Conservation (phyloP, 306 rosid genomes). For the Vigna trinervia region DNA sequence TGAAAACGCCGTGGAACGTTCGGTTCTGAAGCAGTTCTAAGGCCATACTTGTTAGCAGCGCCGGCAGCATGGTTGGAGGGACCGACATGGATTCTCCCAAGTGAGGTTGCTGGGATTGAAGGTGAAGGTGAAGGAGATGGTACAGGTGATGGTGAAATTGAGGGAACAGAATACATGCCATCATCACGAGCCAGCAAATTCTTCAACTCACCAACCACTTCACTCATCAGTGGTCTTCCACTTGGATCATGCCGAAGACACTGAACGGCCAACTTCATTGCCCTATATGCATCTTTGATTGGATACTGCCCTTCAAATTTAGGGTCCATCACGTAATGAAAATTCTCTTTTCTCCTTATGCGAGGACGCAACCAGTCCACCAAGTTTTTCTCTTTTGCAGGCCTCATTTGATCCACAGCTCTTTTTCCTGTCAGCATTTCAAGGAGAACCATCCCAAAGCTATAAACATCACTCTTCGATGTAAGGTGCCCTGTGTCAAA, state of each 20-base stretch:
- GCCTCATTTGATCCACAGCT: conserved; percentile 52
- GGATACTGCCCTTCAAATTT: conserved; percentile 59
- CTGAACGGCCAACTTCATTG: conserved; percentile 47
- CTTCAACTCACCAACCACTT: conserved; percentile 53
- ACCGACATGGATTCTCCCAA: conserved; percentile 32
- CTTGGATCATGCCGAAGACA: conserved; percentile 55
- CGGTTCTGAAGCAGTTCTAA: neutral
- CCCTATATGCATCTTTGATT: conserved; percentile 45
- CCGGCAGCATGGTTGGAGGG: conserved; percentile 17
- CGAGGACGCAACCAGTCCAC: conserved; percentile 63
- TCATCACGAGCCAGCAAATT: conserved; percentile 39
- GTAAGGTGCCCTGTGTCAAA: conserved; percentile 63
- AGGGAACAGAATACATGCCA: conserved; percentile 22
- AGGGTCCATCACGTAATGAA: conserved; percentile 49
- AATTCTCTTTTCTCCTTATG: conserved; percentile 20
- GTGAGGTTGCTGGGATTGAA: neutral
- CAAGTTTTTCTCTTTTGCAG: conserved; percentile 45
- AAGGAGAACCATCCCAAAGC: conserved; percentile 74
- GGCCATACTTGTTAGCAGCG: conserved; percentile 38
- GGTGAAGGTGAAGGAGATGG: neutral
- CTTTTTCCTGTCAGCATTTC: conserved; percentile 68
- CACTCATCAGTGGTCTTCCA: conserved; percentile 68
- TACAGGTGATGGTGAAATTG: neutral
- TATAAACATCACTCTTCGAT: conserved; percentile 68
- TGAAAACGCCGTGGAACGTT: conserved; percentile 47